Evolutionary conservation across 192 early-diverging fungal species (phyloP).

Genomic region (Spizellomyces punctatus): DNA sequence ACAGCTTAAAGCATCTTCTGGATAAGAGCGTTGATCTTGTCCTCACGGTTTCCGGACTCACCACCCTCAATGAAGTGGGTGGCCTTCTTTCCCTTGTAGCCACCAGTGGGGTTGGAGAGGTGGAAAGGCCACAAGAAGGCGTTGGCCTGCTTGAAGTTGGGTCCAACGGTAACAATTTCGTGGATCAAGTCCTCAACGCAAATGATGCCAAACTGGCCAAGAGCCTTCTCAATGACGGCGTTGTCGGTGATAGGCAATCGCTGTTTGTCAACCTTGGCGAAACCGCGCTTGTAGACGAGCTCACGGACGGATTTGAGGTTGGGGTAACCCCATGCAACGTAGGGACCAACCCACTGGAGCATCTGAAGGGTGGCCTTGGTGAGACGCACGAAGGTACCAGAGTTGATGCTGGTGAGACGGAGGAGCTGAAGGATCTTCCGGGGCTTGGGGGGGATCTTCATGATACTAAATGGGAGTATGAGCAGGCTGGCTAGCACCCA

Average conservation of each 20-base stretch:
- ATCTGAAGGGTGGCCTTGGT: slow-evolving; percentile 97
- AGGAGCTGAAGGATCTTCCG: slow-evolving; percentile 99
- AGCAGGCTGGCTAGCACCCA: slow-evolving; percentile 9
- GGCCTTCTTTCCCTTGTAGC: slow-evolving; percentile 91
- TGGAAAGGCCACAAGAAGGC: slow-evolving; percentile 99
- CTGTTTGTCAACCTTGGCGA: slow-evolving; percentile 98
- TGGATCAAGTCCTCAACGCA: slow-evolving; percentile 98
- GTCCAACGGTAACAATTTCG: slow-evolving; percentile 96
- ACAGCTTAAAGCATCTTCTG: slow-evolving; percentile 88
- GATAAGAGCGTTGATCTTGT: slow-evolving; percentile 95
- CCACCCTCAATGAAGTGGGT: slow-evolving; percentile 97
- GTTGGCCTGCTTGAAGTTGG: slow-evolving; percentile 96
- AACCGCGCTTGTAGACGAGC: slow-evolving; percentile 99
- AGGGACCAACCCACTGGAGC: slow-evolving; percentile 96
- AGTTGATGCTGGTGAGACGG: slow-evolving; percentile 99
- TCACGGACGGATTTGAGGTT: slow-evolving; percentile 99
- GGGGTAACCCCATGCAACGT: slow-evolving; percentile 89
- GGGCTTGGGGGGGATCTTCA: slow-evolving; percentile 99
- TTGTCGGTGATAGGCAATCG: slow-evolving; percentile 97
- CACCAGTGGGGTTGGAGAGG: slow-evolving; percentile 97
- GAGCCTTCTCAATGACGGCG: slow-evolving; percentile 86
- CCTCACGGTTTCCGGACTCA: slow-evolving; percentile 96
- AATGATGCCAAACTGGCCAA: slow-evolving; percentile 95
- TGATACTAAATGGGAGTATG: slow-evolving; percentile 69
- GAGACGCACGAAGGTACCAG: slow-evolving; percentile 92